These are phyloP conservation scores for Citeromyces hawaiiensis DNA, from an alignment of 1,139 yeast genomes.

Conservation along the genomic window DNA sequence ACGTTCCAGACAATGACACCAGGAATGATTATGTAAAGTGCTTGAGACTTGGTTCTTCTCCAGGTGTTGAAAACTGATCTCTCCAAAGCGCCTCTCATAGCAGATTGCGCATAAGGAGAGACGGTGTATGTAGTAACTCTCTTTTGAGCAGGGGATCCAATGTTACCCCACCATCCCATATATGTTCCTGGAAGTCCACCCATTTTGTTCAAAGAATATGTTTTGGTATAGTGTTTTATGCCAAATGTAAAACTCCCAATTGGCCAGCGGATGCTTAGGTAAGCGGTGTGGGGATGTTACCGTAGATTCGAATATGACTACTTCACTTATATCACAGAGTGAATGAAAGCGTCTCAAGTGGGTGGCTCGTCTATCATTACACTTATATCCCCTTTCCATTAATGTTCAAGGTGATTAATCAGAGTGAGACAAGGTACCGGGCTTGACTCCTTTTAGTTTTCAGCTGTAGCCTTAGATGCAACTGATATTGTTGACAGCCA, in stretches of 20 bases:
- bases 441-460: too few species aligned
- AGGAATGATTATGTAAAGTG: constrained; percentile 68
- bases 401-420: too few species aligned
- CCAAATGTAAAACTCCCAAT: background rate
- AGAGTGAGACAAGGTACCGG: too few species aligned
- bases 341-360: too few species aligned
- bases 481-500: too few species aligned
- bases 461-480: too few species aligned
- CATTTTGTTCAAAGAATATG: constrained; percentile 23
- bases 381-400: too few species aligned
- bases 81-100: constrained; percentile 77
- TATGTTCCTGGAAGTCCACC: constrained; percentile 71
- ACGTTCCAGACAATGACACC: constrained; percentile 69
- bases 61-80: constrained; percentile 84
- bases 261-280: background rate
- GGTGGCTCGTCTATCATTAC: too few species aligned
- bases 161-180: constrained; percentile 97
- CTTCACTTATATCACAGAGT: too few species aligned
- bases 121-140: constrained; percentile 77
- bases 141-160: constrained; percentile 79
- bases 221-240: constrained; percentile 2
- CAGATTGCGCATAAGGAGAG: constrained; percentile 89
- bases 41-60: constrained; percentile 89
- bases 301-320: too few species aligned
- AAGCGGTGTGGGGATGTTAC: constrained; percentile 1